Conservation (phyloP, 805 yeast species). For the Crinitomyces ghanaensis region DNA sequence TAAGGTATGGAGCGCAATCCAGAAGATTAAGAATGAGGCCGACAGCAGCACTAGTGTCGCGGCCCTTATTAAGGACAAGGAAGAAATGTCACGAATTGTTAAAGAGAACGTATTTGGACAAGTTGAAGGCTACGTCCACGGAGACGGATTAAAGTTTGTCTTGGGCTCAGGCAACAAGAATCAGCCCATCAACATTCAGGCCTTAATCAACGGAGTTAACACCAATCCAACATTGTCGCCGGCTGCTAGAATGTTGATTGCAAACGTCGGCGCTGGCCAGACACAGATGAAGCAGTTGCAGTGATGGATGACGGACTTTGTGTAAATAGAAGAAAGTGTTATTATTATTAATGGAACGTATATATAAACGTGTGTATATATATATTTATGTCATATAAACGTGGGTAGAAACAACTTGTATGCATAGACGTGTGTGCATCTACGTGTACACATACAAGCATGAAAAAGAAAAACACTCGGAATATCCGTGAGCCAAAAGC, state of each 20-base stretch:
- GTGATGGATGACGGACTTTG: no score
- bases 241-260: constrained; percentile 6
- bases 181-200: constrained; percentile 1
- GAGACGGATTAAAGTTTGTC: no score
- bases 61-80: constrained; percentile 7
- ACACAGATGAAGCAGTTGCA: no score
- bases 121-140: constrained; percentile 1
- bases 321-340: no score
- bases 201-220: constrained; percentile 8
- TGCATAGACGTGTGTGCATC: no score
- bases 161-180: neutral
- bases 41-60: constrained; percentile 3
- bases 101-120: constrained; percentile 6
- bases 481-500: no score
- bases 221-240: constrained; percentile 9
- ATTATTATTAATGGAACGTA: no score
- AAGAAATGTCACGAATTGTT: constrained; percentile 4
- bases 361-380: no score
- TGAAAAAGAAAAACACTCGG: no score
- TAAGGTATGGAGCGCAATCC: constrained; percentile 7
- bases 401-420: no score
- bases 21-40: constrained; percentile 5
- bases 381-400: no score
- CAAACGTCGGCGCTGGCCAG: constrained; percentile 13
- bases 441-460: no score